These are phyloP conservation scores for Fusarium abutilonis DNA, from an alignment of 2,329 filamentous ascomycete species.

Conservation along the genomic window DNA sequence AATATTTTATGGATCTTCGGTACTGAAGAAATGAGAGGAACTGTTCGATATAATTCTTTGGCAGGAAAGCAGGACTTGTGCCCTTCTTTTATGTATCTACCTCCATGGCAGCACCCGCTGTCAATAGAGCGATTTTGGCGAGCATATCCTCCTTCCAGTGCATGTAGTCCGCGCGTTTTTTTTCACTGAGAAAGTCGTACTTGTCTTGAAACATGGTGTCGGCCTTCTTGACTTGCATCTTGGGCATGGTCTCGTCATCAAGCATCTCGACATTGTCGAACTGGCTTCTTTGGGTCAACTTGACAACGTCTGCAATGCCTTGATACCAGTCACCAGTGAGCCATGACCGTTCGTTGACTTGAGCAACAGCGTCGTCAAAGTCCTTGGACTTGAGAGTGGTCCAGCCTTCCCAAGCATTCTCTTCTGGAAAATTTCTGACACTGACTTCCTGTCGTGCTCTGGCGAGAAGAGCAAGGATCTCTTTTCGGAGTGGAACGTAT, in stretches of 20 bases:
- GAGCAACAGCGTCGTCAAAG: conserved; percentile 69
- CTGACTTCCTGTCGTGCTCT: conserved; percentile 55
- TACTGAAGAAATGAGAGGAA: conserved; percentile 29
- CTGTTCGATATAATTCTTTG: conserved; percentile 36
- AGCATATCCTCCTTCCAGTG: conserved; percentile 72
- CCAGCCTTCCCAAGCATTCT: conserved; percentile 66
- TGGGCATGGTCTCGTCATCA: conserved; percentile 49
- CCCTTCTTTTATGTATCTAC: conserved; percentile 46
- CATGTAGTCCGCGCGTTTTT: conserved; percentile 67
- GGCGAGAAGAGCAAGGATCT: conserved; percentile 56
- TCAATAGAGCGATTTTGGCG: conserved; percentile 62
- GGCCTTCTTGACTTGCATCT: conserved; percentile 58
- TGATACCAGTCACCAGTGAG: conserved; percentile 71
- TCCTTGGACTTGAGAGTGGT: conserved; percentile 59
- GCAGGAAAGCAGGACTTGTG: conserved; percentile 42
- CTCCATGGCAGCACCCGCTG: conserved; percentile 48
- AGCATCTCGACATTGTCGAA: conserved; percentile 50
- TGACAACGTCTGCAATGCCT: conserved; percentile 65
- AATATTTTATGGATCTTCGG: conserved; percentile 12
- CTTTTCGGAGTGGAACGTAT: conserved; percentile 58
- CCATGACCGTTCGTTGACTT: conserved; percentile 67
- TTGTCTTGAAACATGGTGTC: conserved; percentile 81
- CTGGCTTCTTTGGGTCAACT: conserved; percentile 46
- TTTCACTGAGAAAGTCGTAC: conserved; percentile 75
- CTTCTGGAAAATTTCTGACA: conserved; percentile 54